A percentile compares a stretch with the other conserved stretches of the same genome.
These are phyloP conservation scores for Trametes polyzona DNA, from an alignment of 1,284 basidiomycete species.

Conservation along the genomic window DNA sequence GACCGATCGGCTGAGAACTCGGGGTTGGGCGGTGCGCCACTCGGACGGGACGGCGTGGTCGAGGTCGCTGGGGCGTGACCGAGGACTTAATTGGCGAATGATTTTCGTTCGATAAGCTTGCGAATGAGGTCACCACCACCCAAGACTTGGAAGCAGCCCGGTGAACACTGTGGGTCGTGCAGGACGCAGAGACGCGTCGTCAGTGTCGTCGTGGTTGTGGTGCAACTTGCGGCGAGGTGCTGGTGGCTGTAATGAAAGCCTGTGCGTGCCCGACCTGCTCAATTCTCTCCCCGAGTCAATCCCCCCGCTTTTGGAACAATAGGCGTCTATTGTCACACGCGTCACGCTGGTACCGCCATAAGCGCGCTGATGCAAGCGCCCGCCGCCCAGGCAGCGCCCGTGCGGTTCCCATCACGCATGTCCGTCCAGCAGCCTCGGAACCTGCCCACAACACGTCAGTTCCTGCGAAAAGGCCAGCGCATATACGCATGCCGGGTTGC, in stretches of 20 bases:
- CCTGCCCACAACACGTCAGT: too few relatives aligned
- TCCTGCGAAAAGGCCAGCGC: background rate
- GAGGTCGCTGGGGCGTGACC: conserved; percentile 12
- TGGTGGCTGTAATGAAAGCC: conserved; percentile 20
- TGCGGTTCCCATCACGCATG: background rate
- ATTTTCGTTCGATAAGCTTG: conserved; percentile 15
- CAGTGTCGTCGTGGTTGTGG: conserved; percentile 17
- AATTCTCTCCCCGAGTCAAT: conserved; percentile 7
- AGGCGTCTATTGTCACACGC: conserved; percentile 5
- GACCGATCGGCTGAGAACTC: background rate
- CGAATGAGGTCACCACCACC: background rate
- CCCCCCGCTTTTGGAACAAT: conserved; percentile 4
- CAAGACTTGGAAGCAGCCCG: background rate
- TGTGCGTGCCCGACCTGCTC: conserved; percentile 1
- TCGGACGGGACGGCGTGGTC: conserved; percentile 6
- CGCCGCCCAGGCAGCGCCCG: background rate
- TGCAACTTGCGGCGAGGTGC: conserved; percentile 16
- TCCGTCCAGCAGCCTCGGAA: background rate
- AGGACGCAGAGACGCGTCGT: background rate
- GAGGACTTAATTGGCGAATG: conserved; percentile 17
- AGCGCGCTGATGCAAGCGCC: background rate
- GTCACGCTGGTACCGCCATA: conserved; percentile 5
- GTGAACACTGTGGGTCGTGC: background rate
- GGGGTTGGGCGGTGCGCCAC: conserved; percentile 14
- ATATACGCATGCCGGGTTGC: too few relatives aligned